Percentiles rank a stretch among this genome's conserved stretches.
Conservation (phyloP, 805 yeast species). For the Scheffersomyces ergatensis region DNA sequence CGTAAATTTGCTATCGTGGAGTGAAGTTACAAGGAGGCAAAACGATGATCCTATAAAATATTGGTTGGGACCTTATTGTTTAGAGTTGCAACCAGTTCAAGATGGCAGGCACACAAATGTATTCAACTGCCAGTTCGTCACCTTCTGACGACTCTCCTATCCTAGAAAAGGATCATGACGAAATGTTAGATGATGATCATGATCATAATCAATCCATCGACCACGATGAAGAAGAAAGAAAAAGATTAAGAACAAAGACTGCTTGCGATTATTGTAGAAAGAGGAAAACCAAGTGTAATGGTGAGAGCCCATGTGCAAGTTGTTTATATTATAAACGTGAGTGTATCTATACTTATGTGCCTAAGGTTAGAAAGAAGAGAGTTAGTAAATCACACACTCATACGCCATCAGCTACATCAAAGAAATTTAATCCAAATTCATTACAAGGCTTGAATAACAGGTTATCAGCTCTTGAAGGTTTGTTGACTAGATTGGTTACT, state of each 20-base stretch:
- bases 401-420: background rate
- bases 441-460: slow-evolving; percentile 10
- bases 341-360: slow-evolving; percentile 25
- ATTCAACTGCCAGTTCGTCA: background rate
- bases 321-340: slow-evolving; percentile 30
- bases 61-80: no score
- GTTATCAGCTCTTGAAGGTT: slow-evolving; percentile 11
- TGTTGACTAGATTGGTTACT: slow-evolving; percentile 14
- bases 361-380: slow-evolving; percentile 12
- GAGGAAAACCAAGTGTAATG: slow-evolving; percentile 53
- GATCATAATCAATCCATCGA: background rate
- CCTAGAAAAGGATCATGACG: background rate
- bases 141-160: background rate
- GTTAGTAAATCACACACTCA: slow-evolving; percentile 9
- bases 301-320: slow-evolving; percentile 39
- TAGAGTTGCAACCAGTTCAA: no score
- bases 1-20: no score
- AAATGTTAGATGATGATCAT: background rate
- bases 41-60: no score
- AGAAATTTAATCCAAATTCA: slow-evolving; percentile 1
- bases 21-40: no score
- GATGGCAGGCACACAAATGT: no score
- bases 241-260: slow-evolving; percentile 7
- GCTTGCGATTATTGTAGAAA: slow-evolving; percentile 52
- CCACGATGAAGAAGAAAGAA: slow-evolving; percentile 5